Conservation (phyloP, 1,139 yeast genomes). For the Suhomyces ambrosiae region DNA sequence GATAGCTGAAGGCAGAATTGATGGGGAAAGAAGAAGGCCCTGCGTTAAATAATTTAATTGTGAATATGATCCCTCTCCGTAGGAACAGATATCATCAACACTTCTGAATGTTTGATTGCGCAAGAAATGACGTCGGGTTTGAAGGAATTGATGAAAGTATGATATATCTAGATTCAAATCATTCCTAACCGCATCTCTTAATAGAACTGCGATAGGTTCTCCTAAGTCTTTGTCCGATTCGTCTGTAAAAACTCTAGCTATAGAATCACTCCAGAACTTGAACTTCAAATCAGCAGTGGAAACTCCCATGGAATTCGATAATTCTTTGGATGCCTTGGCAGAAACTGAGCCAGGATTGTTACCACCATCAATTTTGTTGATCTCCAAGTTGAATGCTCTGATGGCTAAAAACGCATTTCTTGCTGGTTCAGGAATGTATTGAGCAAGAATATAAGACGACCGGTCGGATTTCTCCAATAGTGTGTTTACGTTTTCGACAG, state of each 20-base stretch:
- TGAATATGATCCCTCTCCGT: constrained; percentile 80
- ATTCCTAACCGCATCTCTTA: constrained; percentile 51
- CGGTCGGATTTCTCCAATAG: constrained; percentile 54
- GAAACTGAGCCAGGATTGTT: constrained; percentile 35
- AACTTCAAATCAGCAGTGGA: constrained; percentile 56
- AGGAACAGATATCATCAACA: constrained; percentile 65
- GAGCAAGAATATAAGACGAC: constrained; percentile 66
- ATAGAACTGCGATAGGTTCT: constrained; percentile 68
- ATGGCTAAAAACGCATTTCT: constrained; percentile 69
- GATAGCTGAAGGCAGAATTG: constrained; percentile 59
- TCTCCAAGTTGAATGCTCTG: constrained; percentile 68
- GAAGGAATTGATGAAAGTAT: constrained; percentile 61
- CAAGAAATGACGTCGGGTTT: constrained; percentile 59
- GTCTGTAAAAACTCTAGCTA: constrained; percentile 45
- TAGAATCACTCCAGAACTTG: constrained; percentile 61
- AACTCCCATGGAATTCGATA: constrained; percentile 41
- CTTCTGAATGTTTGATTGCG: constrained; percentile 46
- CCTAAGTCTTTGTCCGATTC: constrained; percentile 42
- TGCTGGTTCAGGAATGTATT: constrained; percentile 69
- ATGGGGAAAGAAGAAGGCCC: constrained; percentile 59
- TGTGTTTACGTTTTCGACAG: constrained; percentile 46
- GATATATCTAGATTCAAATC: constrained; percentile 56
- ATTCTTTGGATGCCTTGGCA: constrained; percentile 32
- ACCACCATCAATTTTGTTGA: constrained; percentile 60
- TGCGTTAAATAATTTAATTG: constrained; percentile 72